Evolutionary conservation across 176 grass and related monocot genomes (phyloP).

Genomic region (Avena atlantica): DNA sequence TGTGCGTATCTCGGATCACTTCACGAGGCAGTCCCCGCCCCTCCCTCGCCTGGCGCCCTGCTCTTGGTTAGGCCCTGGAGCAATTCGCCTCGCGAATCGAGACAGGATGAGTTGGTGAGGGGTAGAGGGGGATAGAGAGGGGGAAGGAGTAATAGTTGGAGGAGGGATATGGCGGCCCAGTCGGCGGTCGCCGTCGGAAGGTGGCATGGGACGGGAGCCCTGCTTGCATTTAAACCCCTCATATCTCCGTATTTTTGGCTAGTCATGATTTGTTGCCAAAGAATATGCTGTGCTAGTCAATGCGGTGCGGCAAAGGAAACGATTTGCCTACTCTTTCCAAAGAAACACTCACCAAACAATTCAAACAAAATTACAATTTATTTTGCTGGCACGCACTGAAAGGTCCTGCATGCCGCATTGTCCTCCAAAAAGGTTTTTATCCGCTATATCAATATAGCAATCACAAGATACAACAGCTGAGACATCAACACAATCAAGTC

Average conservation of each 20-base stretch:
- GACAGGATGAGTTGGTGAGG: slow-evolving; percentile 49
- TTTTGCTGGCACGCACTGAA: background rate
- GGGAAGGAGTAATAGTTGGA: slow-evolving; percentile 26
- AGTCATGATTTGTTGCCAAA: slow-evolving; percentile 35
- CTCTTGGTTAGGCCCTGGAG: background rate
- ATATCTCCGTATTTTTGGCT: slow-evolving; percentile 41
- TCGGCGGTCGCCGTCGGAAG: slow-evolving; percentile 65
- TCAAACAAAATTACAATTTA: background rate
- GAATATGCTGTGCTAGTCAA: slow-evolving; percentile 5
- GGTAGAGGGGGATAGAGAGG: slow-evolving; percentile 27
- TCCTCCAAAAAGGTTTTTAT: too few relatives aligned
- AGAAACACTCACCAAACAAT: background rate
- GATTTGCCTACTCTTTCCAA: background rate
- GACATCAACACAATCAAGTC: too few relatives aligned
- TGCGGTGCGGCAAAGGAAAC: slow-evolving; percentile 12
- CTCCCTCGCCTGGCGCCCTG: background rate
- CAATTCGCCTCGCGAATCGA: slow-evolving; percentile 36
- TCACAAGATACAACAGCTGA: too few relatives aligned
- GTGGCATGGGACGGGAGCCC: slow-evolving; percentile 37
- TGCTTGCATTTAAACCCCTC: slow-evolving; percentile 55
- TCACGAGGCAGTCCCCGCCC: slow-evolving; percentile 26
- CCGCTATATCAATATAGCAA: too few relatives aligned
- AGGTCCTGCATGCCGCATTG: too few relatives aligned
- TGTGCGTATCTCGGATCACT: slow-evolving; percentile 38
- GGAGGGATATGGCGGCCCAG: slow-evolving; percentile 47